These are phyloP conservation scores for Ziziphus jujuba DNA, from an alignment of 306 rosid genomes.

Conservation along the genomic window DNA sequence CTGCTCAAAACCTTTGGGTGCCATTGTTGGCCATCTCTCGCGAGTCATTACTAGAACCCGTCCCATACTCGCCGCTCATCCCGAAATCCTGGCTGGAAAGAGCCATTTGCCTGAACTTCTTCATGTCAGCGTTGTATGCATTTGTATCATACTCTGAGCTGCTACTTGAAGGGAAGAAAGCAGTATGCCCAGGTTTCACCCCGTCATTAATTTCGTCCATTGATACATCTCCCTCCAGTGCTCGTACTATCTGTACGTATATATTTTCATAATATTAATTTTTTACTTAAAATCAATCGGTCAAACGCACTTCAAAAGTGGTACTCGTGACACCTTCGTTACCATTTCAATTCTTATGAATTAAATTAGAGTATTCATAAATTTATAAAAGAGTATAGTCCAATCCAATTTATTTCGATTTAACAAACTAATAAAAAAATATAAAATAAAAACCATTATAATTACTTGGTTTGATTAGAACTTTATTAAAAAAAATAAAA, in stretches of 20 bases:
- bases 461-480: neutral
- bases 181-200: constrained; percentile 28
- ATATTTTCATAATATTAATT: neutral
- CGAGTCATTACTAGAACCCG: constrained; percentile 33
- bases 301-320: neutral
- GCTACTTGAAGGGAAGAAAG: constrained; percentile 18
- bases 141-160: constrained; percentile 58
- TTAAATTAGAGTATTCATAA: too few species aligned
- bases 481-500: too few species aligned
- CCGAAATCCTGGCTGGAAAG: constrained; percentile 48
- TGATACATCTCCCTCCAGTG: constrained; percentile 72
- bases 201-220: constrained; percentile 70
- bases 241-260: constrained; percentile 58
- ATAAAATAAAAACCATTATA: too few species aligned
- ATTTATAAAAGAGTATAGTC: too few species aligned
- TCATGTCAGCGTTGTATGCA: constrained; percentile 59
- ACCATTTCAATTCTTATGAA: too few species aligned
- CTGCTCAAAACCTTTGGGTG: constrained; percentile 12
- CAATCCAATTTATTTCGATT: too few species aligned
- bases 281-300: neutral
- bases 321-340: too few species aligned
- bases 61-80: constrained; percentile 35
- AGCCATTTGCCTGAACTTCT: constrained; percentile 56
- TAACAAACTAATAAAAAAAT: too few species aligned
- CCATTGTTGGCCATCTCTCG: constrained; percentile 25